Conservation (phyloP, 1,139 yeast genomes). For the Yamadazyma conglobata region DNA sequence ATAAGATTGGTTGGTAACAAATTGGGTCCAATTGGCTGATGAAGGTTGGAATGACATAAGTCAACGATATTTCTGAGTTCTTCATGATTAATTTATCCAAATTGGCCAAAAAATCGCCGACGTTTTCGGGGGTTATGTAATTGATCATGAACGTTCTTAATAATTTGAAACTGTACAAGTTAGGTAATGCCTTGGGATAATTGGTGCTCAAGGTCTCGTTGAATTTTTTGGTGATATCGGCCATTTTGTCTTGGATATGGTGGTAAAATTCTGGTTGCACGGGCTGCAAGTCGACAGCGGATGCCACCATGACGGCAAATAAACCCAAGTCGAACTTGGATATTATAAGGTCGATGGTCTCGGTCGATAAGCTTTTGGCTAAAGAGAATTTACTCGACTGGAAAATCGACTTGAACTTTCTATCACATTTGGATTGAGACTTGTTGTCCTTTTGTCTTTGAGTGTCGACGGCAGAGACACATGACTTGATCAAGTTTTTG, state of each 20-base stretch:
- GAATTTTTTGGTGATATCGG: slow-evolving; percentile 13
- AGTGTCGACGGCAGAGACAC: slow-evolving; percentile 4
- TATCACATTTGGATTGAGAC: slow-evolving; percentile 34
- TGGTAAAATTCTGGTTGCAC: slow-evolving; percentile 36
- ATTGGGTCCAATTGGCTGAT: slow-evolving; percentile 31
- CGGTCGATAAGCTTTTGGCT: slow-evolving; percentile 16
- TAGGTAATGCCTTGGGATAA: slow-evolving; percentile 12
- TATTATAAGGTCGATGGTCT: slow-evolving; percentile 13
- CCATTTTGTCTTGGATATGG: slow-evolving; percentile 18
- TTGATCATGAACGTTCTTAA: slow-evolving; percentile 11
- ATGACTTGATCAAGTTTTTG: slow-evolving; percentile 7
- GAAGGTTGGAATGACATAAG: slow-evolving; percentile 48
- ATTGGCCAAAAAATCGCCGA: slow-evolving; percentile 44
- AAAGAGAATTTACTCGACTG: slow-evolving; percentile 33
- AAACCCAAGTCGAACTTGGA: slow-evolving; percentile 11
- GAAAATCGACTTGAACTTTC: slow-evolving; percentile 45
- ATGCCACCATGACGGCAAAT: slow-evolving; percentile 40
- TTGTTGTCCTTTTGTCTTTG: slow-evolving; percentile 16
- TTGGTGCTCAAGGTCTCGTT: slow-evolving; percentile 6
- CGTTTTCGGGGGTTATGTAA: slow-evolving; percentile 30
- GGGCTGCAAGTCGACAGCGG: slow-evolving; percentile 37
- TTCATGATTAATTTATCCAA: slow-evolving; percentile 77
- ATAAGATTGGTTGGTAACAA: slow-evolving; percentile 15
- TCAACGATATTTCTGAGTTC: slow-evolving; percentile 73
- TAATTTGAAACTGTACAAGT: slow-evolving; percentile 9